These are phyloP conservation scores for Exophiala phaeomuriformis DNA, from an alignment of 2,329 filamentous ascomycete genomes.

Conservation along the genomic window DNA sequence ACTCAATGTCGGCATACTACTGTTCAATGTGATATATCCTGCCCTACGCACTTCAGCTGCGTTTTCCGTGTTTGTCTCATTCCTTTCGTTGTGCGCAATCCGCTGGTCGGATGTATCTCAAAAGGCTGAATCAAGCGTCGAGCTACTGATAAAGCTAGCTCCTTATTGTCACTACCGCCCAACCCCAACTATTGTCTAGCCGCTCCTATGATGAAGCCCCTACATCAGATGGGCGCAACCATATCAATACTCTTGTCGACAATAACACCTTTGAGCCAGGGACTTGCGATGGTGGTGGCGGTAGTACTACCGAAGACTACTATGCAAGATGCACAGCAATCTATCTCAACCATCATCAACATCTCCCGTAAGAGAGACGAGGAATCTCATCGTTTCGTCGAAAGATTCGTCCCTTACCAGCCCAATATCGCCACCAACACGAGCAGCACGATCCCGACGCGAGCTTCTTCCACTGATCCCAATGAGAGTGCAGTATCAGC, in stretches of 20 bases:
- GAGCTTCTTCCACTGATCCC: too few relatives aligned
- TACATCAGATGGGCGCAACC: background rate
- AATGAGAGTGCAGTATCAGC: background rate
- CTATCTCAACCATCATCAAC: background rate
- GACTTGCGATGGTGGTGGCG: background rate
- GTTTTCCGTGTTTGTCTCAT: too few relatives aligned
- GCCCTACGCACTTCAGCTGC: too few relatives aligned
- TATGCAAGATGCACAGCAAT: conserved; percentile 8
- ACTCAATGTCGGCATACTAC: background rate
- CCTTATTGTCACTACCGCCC: background rate
- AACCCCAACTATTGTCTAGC: too few relatives aligned
- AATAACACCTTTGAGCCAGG: background rate
- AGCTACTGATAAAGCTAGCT: background rate
- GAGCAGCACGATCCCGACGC: background rate
- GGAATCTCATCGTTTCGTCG: background rate
- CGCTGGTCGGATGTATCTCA: too few relatives aligned
- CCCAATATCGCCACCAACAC: background rate
- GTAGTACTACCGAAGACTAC: conserved; percentile 14
- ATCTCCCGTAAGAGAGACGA: background rate
- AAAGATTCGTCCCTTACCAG: background rate
- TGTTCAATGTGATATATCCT: background rate
- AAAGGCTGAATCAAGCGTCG: background rate
- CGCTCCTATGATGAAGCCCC: background rate
- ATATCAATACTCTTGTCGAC: background rate
- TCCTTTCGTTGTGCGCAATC: too few relatives aligned